These are phyloP conservation scores for Vigna radiata DNA, from an alignment of 306 rosid species.

Conservation along the genomic window DNA sequence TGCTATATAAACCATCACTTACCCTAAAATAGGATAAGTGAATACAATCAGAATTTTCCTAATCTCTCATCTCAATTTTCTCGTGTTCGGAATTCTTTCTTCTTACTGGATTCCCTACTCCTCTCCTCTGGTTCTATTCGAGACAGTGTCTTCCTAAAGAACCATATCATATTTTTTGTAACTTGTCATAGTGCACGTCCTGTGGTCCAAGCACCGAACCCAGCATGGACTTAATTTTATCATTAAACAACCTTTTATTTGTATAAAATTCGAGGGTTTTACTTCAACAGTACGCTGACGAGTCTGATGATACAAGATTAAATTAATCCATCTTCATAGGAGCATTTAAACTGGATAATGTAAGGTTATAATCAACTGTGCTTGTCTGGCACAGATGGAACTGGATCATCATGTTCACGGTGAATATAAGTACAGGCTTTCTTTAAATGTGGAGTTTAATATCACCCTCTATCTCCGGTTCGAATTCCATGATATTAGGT, in stretches of 20 bases:
- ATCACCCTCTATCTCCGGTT: not conserved
- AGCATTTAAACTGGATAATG: not conserved
- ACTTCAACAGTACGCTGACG: not conserved
- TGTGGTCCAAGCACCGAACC: no score
- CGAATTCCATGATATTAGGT: not conserved
- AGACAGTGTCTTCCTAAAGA: no score
- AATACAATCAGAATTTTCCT: no score
- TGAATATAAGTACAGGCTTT: not conserved
- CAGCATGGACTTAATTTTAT: no score
- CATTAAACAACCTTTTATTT: not conserved
- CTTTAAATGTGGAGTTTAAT: not conserved
- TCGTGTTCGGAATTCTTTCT: no score
- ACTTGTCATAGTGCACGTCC: no score
- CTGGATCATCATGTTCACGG: not conserved
- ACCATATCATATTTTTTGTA: no score
- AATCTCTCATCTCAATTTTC: no score
- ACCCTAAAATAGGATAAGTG: no score
- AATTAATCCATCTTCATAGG: not conserved
- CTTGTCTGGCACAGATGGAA: not conserved
- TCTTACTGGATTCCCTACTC: no score
- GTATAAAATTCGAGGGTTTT: not conserved
- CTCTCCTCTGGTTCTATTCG: no score
- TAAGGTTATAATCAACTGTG: not conserved
- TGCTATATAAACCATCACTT: no score
- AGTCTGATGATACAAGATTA: not conserved